Percentiles rank a stretch among this genome's conserved stretches.
These are phyloP conservation scores for Xylariaceae sp. DNA, from an alignment of 2,329 filamentous ascomycete species.

Conservation along the genomic window DNA sequence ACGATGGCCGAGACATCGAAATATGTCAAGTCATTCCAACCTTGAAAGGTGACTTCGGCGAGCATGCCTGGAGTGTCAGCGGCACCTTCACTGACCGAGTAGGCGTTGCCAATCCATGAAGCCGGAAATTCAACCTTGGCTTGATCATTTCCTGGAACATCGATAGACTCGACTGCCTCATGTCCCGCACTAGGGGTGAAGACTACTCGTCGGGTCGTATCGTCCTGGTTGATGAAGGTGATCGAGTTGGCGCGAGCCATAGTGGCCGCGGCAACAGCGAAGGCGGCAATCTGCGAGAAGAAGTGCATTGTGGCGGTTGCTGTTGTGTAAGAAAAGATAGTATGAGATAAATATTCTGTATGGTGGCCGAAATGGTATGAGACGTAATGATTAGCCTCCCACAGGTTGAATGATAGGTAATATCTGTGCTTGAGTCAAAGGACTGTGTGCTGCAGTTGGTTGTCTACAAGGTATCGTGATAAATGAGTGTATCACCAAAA, in stretches of 20 bases:
- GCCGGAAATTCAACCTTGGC: slow-evolving; percentile 47
- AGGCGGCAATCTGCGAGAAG: slow-evolving; percentile 47
- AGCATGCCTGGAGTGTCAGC: slow-evolving; percentile 52
- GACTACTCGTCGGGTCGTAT: slow-evolving; percentile 50
- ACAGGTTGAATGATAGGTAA: slow-evolving; percentile 18
- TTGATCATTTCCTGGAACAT: slow-evolving; percentile 43
- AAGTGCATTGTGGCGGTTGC: slow-evolving; percentile 59
- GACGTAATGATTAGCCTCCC: slow-evolving; percentile 11
- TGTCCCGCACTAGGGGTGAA: slow-evolving; percentile 51
- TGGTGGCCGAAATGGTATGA: slow-evolving; percentile 9
- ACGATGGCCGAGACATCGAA: slow-evolving; percentile 64
- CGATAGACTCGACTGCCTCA: slow-evolving; percentile 41
- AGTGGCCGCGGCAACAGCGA: slow-evolving; percentile 46
- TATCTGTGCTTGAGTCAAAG: slow-evolving; percentile 15
- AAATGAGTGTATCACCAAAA: slow-evolving; percentile 36
- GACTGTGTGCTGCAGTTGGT: slow-evolving; percentile 24
- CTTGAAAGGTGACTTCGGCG: slow-evolving; percentile 54
- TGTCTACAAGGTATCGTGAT: slow-evolving; percentile 27
- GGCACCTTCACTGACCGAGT: slow-evolving; percentile 50
- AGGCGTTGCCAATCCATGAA: slow-evolving; percentile 54
- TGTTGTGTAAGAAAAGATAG: slow-evolving; percentile 23
- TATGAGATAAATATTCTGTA: slow-evolving; percentile 14
- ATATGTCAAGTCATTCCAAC: slow-evolving; percentile 53
- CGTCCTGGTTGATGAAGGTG: slow-evolving; percentile 63
- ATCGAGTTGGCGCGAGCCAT: slow-evolving; percentile 52